Percentiles rank a stretch among this genome's conserved stretches.
These are phyloP conservation scores for Silybum marianum DNA, from an alignment of 129 eudicot species.

Conservation along the genomic window DNA sequence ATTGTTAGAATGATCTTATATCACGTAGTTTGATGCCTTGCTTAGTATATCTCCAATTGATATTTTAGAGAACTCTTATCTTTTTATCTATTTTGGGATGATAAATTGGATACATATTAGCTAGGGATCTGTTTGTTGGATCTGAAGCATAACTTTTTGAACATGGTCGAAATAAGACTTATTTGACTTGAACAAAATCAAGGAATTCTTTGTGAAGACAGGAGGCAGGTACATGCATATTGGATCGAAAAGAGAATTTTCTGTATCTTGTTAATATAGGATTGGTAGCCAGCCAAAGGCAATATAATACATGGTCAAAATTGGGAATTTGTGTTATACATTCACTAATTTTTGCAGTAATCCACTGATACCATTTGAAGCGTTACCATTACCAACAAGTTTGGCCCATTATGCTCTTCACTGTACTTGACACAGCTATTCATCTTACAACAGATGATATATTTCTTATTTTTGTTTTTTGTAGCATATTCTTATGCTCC, in stretches of 20 bases:
- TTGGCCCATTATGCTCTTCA: background rate
- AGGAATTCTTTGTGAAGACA: background rate
- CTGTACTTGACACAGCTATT: background rate
- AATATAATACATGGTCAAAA: background rate
- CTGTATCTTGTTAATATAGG: background rate
- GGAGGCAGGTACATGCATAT: background rate
- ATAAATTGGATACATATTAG: background rate
- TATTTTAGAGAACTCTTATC: background rate
- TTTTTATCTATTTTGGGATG: constrained; percentile 3
- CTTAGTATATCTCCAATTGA: background rate
- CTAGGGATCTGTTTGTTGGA: background rate
- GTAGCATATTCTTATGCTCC: constrained; percentile 12
- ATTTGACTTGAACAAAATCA: background rate
- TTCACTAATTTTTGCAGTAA: background rate
- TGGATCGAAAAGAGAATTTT: background rate
- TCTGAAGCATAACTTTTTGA: background rate
- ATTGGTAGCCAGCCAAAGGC: background rate
- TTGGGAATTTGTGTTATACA: background rate
- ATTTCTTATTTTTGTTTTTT: background rate
- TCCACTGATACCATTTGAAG: background rate
- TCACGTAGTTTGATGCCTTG: constrained; percentile 17
- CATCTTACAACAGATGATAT: constrained; percentile 8
- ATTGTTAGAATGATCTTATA: background rate
- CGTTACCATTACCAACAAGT: background rate
- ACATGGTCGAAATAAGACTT: background rate